Evolutionary conservation across 208 protist species (phyloP), one percentile per base, ranked within the genome.

Genomic region (Dictyostelium gargantuum): DNA sequence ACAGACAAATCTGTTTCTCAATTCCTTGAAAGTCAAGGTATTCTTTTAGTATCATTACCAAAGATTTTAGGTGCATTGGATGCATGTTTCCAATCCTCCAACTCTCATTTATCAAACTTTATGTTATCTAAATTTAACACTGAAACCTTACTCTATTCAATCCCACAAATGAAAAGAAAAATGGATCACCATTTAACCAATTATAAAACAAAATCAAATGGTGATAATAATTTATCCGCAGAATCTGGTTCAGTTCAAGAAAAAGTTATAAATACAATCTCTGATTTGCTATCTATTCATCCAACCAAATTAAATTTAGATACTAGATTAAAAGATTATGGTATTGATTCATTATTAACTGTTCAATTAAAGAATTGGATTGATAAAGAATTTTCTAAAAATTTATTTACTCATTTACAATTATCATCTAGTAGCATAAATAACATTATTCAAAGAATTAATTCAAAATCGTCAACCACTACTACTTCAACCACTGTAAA

Each of bases 371-470:
- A 84, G n/a, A 50, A 44, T 21, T 80, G 52, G 58, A 93, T 93
- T 26, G 81, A 86, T 35, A 86, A 77, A 38, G 46, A 86, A 35
- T 86, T 50, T 63, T 13, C 38, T 15, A 86, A 77, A 11, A 86
- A 86, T 63, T 35, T 86, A 35, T 86, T 86, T 48, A 61, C 81
- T n/a, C 81, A 86, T 58, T 76, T 86, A 46, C 81, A 86, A 76
- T 52, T 86, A 19, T 75, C 81, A 29, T 86, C 81, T 19, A 76
- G 46, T 23, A 66, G 46, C n/a, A 74, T 86, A 40, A 86, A 76
- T 26, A 48, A 26, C 35, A 58, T 86, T 29, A 46, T 86, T 63
- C 44, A 86, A 58, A 86, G 73, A 73, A 63, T 86, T 38, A 40
- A 19, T 70, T 66, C n/a, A 35, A 66, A 66, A 66, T 61, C 54